Base-by-base conservation (phyloP, 1,284 basidiomycete genomes). In the Boletus mariae region DNA sequence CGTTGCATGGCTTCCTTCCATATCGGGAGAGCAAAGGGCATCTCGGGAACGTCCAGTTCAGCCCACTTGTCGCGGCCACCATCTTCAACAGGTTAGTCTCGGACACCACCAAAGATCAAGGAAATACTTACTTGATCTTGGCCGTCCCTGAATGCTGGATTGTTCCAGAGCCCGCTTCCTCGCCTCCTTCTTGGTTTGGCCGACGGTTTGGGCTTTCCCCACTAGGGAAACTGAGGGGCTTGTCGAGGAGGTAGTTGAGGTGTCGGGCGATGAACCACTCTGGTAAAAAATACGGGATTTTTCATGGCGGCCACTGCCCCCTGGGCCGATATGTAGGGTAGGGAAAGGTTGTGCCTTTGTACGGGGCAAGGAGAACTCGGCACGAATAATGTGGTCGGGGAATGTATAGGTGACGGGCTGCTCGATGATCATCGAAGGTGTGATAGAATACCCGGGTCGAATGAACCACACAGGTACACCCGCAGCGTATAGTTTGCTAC, bases 391-490 rank as follows among this genome's bases (percentile, higher is more conserved):
- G 1, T 47, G 2, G 15, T 59, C 37, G 0, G 49, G 52, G n/a
- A 46, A 47, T 1, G 40, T 52, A 2, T 41, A 53, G 3, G 12
- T 41, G 37, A 55, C 10, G 0, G 8, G 11, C 6, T 20, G 42
- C 42, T 51, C 13, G 3, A 56, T 48, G 9, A 6, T 57, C 0
- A 43, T 57, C 0, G 4, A 2, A 0, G 10, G 1, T 0, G 45
- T 56, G 9, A 56, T 50, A 1, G 45, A 47, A 35, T 5, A 10
- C 3, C 8, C 1, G 20, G 0, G 4, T 10, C 35, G 3, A 11
- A 47, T 11, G 2, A 47, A 25, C 55, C 54, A 56, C 2, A 56
- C 52, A 1, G 34, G 47, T 10, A 56, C 45, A 15, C 54, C 52
- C 0, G 29, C 35, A 1, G 17, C 28, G 29, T 44, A 54, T 0